Conservation (phyloP, 225 moss, liverwort and hornwort species). For the Takakia lepidozioides region DNA sequence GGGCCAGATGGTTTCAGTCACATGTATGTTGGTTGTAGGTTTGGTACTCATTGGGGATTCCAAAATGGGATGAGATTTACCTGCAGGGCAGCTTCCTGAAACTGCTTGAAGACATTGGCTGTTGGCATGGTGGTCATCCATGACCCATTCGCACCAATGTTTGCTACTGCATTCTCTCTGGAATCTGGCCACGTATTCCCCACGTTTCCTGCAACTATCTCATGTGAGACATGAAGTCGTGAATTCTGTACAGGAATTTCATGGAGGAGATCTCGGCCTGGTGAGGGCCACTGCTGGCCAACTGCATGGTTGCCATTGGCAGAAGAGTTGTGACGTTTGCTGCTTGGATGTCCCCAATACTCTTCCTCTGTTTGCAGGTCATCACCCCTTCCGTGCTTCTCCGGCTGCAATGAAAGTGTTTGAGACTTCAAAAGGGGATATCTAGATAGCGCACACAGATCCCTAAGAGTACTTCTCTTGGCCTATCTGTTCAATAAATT, state of each 20-base stretch:
- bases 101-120: conserved; percentile 26
- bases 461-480: too few relatives aligned
- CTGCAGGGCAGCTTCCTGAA: conserved; percentile 39
- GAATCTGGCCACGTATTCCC: background rate
- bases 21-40: too few relatives aligned
- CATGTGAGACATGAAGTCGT: too few relatives aligned
- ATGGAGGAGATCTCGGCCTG: background rate
- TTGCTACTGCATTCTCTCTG: background rate
- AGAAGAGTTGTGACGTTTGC: background rate
- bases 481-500: too few relatives aligned
- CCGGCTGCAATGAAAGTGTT: too few relatives aligned
- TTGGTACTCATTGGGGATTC: too few relatives aligned
- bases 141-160: background rate
- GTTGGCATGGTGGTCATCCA: conserved; percentile 1
- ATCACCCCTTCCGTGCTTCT: too few relatives aligned
- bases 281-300: background rate
- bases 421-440: too few relatives aligned
- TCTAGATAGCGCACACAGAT: too few relatives aligned
- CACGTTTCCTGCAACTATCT: background rate
- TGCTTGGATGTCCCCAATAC: background rate
- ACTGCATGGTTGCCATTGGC: background rate
- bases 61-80: too few relatives aligned
- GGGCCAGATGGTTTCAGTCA: too few relatives aligned
- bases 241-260: conserved; percentile 1
- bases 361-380: background rate